phyloP scores from a whole-genome alignment of 1,284 basidiomycete species.

The Boletus calvinii region DNA sequence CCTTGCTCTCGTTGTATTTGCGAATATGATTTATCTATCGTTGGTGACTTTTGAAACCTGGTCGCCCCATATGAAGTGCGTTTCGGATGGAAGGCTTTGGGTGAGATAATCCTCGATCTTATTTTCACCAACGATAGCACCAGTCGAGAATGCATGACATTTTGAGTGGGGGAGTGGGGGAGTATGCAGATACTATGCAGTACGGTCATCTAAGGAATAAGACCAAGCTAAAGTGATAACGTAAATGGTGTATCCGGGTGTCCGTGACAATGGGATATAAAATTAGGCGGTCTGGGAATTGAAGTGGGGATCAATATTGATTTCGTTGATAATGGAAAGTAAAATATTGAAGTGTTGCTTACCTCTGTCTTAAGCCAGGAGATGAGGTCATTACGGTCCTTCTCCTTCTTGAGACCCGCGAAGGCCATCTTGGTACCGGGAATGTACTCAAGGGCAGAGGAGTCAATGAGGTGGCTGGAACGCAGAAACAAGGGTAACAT shows the following conservation, averaged over 20 bases:
- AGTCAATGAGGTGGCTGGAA: background rate
- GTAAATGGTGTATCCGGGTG: constrained; percentile 17
- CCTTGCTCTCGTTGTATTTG: background rate
- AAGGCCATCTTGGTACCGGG: constrained; percentile 98
- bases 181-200: constrained; percentile 25
- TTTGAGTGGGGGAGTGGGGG: constrained; percentile 38
- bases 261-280: constrained; percentile 18
- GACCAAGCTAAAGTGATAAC: constrained; percentile 26
- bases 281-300: constrained; percentile 28
- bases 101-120: background rate
- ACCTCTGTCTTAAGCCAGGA: constrained; percentile 75
- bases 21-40: constrained; percentile 17
- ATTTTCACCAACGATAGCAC: background rate
- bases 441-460: constrained; percentile 63
- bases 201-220: constrained; percentile 35
- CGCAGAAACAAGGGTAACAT: constrained; percentile 13
- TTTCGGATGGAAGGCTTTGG: no score
- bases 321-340: background rate
- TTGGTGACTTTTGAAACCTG: no score
- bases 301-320: background rate
- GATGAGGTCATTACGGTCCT: constrained; percentile 91
- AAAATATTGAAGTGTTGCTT: constrained; percentile 22
- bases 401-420: constrained; percentile 95
- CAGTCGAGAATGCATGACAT: constrained; percentile 11
- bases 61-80: no score